Evolutionary conservation across 2,329 filamentous ascomycete genomes (phyloP).

Genomic region (Penicillium sp.): DNA sequence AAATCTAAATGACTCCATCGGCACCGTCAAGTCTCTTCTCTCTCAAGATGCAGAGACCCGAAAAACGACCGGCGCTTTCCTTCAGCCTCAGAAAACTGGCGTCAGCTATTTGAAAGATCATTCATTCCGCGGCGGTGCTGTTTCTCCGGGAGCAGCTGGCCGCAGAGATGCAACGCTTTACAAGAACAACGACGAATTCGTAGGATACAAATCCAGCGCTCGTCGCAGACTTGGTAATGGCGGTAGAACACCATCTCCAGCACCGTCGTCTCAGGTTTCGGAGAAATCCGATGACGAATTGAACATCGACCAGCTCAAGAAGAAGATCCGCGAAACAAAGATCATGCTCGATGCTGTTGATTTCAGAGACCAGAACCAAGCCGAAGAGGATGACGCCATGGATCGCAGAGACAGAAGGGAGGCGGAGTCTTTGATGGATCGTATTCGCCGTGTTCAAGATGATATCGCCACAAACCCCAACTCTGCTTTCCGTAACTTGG

Average conservation of each 20-base stretch:
- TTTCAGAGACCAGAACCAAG: slow-evolving; percentile 84
- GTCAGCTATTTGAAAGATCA: slow-evolving; percentile 96
- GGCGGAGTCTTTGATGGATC: slow-evolving; percentile 88
- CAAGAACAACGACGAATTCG: slow-evolving; percentile 90
- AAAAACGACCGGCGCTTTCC: slow-evolving; percentile 81
- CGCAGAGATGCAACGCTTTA: slow-evolving; percentile 96
- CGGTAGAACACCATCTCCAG: slow-evolving; percentile 71
- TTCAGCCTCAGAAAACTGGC: slow-evolving; percentile 94
- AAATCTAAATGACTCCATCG: slow-evolving; percentile 89
- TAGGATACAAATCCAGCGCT: slow-evolving; percentile 90
- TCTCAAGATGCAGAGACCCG: slow-evolving; percentile 84
- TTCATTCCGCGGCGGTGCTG: slow-evolving; percentile 70
- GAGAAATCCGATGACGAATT: slow-evolving; percentile 72
- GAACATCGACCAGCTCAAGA: slow-evolving; percentile 79
- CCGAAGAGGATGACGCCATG: slow-evolving; percentile 86
- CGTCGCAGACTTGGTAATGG: slow-evolving; percentile 74
- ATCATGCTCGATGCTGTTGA: slow-evolving; percentile 93
- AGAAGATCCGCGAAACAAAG: slow-evolving; percentile 91
- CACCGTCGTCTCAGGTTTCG: slow-evolving; percentile 63
- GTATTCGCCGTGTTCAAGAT: slow-evolving; percentile 85
- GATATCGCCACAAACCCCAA: slow-evolving; percentile 92
- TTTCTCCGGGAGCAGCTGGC: slow-evolving; percentile 52
- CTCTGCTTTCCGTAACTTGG: slow-evolving; percentile 62
- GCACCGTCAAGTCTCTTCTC: slow-evolving; percentile 84
- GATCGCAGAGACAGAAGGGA: slow-evolving; percentile 88